Evolutionary conservation across 2,329 filamentous ascomycete genomes (phyloP).

Genomic region (Pseudocercospora eumusae): DNA sequence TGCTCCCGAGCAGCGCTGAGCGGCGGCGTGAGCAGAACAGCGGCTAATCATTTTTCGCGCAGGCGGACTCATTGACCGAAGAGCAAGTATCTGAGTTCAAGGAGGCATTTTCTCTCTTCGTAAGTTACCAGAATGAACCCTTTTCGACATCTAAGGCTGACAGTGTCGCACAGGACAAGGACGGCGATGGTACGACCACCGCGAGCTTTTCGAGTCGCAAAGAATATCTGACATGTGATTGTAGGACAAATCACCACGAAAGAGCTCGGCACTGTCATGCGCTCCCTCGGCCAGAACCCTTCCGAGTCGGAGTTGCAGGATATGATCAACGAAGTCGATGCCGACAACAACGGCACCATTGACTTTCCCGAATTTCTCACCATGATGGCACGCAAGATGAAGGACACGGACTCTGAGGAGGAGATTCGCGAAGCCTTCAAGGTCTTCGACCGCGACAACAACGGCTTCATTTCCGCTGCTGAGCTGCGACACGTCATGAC

Average conservation of each 20-base stretch:
- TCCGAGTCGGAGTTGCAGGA: constrained; percentile 64
- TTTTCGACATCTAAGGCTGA: constrained; percentile 26
- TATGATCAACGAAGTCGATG: constrained; percentile 68
- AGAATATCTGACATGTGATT: constrained; percentile 5
- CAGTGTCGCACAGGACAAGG: constrained; percentile 53
- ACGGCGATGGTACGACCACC: constrained; percentile 54
- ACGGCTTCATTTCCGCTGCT: constrained; percentile 64
- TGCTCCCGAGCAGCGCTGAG: constrained; percentile 8
- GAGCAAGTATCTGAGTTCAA: constrained; percentile 99
- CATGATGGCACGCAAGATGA: constrained; percentile 66
- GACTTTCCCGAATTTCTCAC: constrained; percentile 67
- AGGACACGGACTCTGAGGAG: constrained; percentile 63
- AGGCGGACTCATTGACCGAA: constrained; percentile 98
- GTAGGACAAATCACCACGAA: constrained; percentile 64
- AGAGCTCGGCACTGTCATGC: constrained; percentile 65
- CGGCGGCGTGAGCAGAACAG: neutral
- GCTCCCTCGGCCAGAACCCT: constrained; percentile 63
- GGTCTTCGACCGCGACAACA: constrained; percentile 67
- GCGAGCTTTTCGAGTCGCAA: neutral
- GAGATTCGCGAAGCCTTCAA: constrained; percentile 67
- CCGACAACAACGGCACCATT: constrained; percentile 66
- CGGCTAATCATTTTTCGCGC: constrained; percentile 28
- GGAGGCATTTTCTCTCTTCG: constrained; percentile 99
- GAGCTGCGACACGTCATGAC: constrained; percentile 66
- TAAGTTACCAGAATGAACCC: constrained; percentile 59